Evolutionary conservation across 176 grass and related monocot genomes (phyloP), one percentile per base, ranked within the genome.

Genomic region (Saccharum spontaneum): DNA sequence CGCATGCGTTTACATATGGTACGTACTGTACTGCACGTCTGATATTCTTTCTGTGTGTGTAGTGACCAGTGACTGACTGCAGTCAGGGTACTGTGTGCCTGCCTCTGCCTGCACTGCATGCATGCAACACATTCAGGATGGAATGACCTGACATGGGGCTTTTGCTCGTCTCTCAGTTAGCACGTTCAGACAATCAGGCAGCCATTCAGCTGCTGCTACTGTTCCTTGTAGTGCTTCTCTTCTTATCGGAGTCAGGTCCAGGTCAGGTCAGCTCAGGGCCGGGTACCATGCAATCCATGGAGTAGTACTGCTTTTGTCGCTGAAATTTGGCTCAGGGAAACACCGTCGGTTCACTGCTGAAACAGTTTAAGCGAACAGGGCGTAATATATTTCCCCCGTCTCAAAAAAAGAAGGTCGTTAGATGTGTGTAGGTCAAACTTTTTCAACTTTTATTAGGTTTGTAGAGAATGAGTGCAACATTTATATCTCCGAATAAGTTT

Each of bases 81-180:
- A 71, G 59, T 61, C 75, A 41, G 40, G 22, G 39, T 2, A 73
- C 81, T 12, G 75, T 44, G 46, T 15, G 52, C 44, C 57, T 78
- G 10, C 46, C 40, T 80, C 40, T 80, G 78, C 63, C 1, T 75
- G 8, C 55, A 20, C 1, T 75, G 8, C 55, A 20, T 45, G 59
- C 76, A 43, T 10, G 28, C 73, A 75, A 15, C 28, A 7, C 76
- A 41, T 73, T 39, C 76, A 87, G 86, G 46, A 76, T 36, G 78
- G 71, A 82, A 82, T 82, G 85, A 82, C 62, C 80, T 69, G 85
- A 60, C 86, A 37, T 59, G 62, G 34, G 65, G 73, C 70, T 67
- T 81, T 38, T 86, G 73, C 63, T 65, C 67, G 10, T 13, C 39
- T 1, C 0, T 37, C 49, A 52, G 48, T 17, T 48, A 36, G 36